Base-by-base conservation (phyloP, 768 basidiomycete species). In the Daedaleopsis sinensis region DNA sequence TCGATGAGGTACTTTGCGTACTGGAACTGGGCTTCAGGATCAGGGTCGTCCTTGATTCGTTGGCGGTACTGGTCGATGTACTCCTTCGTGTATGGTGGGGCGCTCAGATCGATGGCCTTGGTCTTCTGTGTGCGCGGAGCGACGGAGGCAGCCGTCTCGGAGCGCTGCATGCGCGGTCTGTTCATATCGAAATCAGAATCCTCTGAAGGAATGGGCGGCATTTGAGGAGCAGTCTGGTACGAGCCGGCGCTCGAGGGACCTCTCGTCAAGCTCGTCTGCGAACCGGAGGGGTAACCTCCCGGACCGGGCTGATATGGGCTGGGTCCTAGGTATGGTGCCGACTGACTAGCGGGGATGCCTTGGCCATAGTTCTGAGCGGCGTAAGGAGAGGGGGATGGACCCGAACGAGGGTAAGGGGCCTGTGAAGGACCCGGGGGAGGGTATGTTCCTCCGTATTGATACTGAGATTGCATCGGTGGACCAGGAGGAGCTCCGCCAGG, bases 1-100 rank as follows among this genome's bases (percentile, higher is more conserved):
- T 98, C 97, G 72, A 99, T 95, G 61, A 99, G 87, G 73, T 98
- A 99, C 77, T 96, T 98, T n/a, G 96, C 93, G 71, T 97, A 99
- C 24, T 90, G 79, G 74, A 98, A 98, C 73, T 98, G 97, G 24
- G 96, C 93, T 74, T 98, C 97, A 0, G 96, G 96, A 72, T 99
- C 97, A 2, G 96, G 96, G 74, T 99, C 97, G 32, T 86, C 90
- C 76, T 98, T 98, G 78, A 99, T 97, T 55, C 97, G 88, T 58
- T 91, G 90, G 19, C 97, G 92, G 77, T 99, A 99, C 72, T 97
- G 90, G 71, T 99, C 97, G 67, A 99, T 95, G 71, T 96, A 97
- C 68, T 95, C 90, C 72, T 94, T 96, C 18, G 94, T 97, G 73
- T 88, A 96, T 2, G 96, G 96, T 23, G 93, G 93, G 0, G 90